Evolutionary conservation across 73 alveolate genomes (phyloP).

Genomic region (Paraurostyla sp.): DNA sequence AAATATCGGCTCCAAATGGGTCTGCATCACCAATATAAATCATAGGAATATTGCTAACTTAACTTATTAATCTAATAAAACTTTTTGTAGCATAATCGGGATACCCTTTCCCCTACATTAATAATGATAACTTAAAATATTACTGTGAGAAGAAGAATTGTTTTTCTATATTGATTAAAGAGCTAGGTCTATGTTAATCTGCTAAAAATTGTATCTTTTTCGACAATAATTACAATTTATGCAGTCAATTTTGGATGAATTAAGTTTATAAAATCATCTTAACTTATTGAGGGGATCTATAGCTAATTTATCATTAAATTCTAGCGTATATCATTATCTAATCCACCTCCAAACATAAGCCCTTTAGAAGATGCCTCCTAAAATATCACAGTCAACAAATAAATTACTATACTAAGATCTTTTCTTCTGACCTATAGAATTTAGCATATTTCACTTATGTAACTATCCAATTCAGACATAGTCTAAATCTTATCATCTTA

Average conservation of each 20-base stretch:
- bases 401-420: constrained; percentile 29
- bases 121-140: neutral
- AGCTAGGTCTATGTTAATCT: neutral
- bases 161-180: neutral
- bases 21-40: constrained; percentile 60
- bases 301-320: neutral
- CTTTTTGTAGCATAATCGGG: constrained; percentile 56
- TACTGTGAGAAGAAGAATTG: constrained; percentile 28
- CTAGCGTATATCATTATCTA: neutral
- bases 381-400: neutral
- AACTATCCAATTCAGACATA: constrained; percentile 16
- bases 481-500: neutral
- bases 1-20: constrained; percentile 60
- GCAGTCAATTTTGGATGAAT: constrained; percentile 12
- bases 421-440: neutral
- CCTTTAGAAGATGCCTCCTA: constrained; percentile 56
- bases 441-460: constrained; percentile 27
- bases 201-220: constrained; percentile 55
- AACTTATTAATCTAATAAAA: constrained; percentile 25
- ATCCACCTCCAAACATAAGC: constrained; percentile 46
- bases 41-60: neutral
- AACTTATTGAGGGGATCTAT: neutral
- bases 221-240: constrained; percentile 14
- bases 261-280: neutral
- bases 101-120: constrained; percentile 53